Conservation (phyloP, 2,329 filamentous ascomycete genomes). For the Oidium heveae region DNA sequence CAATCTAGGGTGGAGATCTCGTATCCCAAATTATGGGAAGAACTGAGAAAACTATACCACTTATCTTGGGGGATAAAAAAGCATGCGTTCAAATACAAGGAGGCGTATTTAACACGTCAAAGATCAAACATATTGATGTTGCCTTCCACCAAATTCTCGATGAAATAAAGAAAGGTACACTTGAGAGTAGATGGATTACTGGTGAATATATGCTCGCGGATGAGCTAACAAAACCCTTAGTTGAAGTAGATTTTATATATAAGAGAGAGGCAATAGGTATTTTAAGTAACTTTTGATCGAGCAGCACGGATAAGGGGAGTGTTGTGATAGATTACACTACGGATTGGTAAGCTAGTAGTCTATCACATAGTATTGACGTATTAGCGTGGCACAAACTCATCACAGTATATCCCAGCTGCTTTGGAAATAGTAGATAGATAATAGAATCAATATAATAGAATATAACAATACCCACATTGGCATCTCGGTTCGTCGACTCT, state of each 20-base stretch:
- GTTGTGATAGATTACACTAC: no score
- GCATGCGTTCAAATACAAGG: neutral
- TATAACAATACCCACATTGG: slow-evolving; percentile 1
- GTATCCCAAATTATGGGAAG: neutral
- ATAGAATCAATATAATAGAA: no score
- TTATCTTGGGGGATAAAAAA: no score
- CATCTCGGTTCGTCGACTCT: neutral
- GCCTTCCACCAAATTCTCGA: neutral
- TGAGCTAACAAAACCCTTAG: neutral
- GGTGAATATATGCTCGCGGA: neutral
- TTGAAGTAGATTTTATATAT: neutral
- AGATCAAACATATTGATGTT: neutral
- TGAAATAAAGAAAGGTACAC: neutral
- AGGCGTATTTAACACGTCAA: neutral
- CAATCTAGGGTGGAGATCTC: neutral
- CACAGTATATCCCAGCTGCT: no score
- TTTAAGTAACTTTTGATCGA: neutral
- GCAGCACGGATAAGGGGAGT: neutral
- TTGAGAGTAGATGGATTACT: neutral
- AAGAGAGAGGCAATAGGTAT: neutral
- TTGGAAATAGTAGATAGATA: no score
- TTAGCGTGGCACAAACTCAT: no score
- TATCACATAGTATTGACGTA: no score
- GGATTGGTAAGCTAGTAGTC: no score
- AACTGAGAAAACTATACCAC: neutral